Base-by-base conservation (phyloP, 2,329 filamentous ascomycete genomes). In the Penicillium sp. region DNA sequence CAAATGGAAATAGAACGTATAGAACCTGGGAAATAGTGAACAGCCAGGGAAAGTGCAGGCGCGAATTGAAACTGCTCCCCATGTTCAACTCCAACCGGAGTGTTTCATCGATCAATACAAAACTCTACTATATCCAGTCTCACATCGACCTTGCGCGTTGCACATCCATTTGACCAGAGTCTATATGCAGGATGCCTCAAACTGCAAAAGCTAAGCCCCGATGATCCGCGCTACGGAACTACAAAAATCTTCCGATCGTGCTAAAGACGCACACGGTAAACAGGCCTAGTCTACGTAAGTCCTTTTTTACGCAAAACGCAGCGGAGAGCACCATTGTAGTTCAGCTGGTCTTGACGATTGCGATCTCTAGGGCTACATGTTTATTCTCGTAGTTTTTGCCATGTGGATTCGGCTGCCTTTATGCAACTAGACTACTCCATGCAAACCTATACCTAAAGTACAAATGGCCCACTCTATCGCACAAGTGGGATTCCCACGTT, bases 181-280 rank as follows among this genome's bases (percentile, higher is more conserved):
- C 12, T 42, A 52, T 45, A 51, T 62, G 55, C 61, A 60, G 43
- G 54, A 53, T 62, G 53, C 60, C 51, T 50, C 47, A 59, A 64
- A 61, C 59, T 57, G 55, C 55, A 63, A 57, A 52, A 55, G 59
- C 64, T 66, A 64, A 66, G 64, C 65, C 64, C 64, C 65, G 50
- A 55, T 54, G 61, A 62, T 65, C 63, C 60, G 62, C 53, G 50
- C 60, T 55, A 59, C 52, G 54, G 54, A 57, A 61, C 44, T 40
- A 46, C 20, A 35, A 37, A 50, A 58, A 57, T 53, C 46, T 46
- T 53, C 49, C 35, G 46, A 54, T 47, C 37, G 27, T 18, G 15
- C 15, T 2, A 18, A 18, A 15, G 31, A 32, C 15, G 24, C 3
- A 13, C 27, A 9, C 27, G 7, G 37, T 15, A 12, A 7, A 28